Conservation (phyloP, 305 asterid species). For the Fraxinus paxiana region DNA sequence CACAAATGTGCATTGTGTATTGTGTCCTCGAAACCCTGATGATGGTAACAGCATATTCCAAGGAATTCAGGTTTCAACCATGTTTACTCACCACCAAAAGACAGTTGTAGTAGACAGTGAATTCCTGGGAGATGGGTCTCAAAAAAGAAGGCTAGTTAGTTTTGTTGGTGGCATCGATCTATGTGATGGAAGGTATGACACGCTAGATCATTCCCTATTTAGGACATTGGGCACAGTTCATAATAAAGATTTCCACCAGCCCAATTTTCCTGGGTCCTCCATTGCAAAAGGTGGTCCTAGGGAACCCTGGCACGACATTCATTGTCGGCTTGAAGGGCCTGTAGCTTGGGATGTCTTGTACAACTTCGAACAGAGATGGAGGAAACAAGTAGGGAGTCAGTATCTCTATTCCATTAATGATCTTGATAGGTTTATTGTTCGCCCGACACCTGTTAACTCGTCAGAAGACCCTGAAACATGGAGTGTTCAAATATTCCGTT, state of each 20-base stretch:
- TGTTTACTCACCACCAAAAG: conserved; percentile 92
- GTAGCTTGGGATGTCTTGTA: conserved; percentile 85
- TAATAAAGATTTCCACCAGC: conserved; percentile 74
- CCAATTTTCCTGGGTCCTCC: conserved; percentile 65
- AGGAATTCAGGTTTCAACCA: conserved; percentile 57
- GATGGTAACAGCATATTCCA: conserved; percentile 47
- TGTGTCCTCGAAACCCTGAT: conserved; percentile 77
- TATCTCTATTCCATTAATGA: conserved; percentile 37
- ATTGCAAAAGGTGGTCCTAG: conserved; percentile 76
- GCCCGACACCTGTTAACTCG: conserved; percentile 37
- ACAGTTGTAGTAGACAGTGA: conserved; percentile 55
- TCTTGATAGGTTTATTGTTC: conserved; percentile 36
- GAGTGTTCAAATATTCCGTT: conserved; percentile 79
- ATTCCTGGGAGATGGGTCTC: conserved; percentile 8
- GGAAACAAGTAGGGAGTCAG: conserved; percentile 49
- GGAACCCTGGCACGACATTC: conserved; percentile 93
- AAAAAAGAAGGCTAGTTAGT: conserved; percentile 50
- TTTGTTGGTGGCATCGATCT: conserved; percentile 86
- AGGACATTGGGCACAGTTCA: conserved; percentile 53
- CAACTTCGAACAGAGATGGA: conserved; percentile 89
- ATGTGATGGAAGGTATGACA: conserved; percentile 81
- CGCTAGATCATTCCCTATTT: conserved; percentile 56
- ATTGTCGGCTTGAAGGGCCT: conserved; percentile 75
- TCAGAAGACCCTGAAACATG: conserved; percentile 54
- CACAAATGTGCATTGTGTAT: conserved; percentile 57